Conservation (phyloP, 75 land plant species). For the Selaginella tamariscina region DNA sequence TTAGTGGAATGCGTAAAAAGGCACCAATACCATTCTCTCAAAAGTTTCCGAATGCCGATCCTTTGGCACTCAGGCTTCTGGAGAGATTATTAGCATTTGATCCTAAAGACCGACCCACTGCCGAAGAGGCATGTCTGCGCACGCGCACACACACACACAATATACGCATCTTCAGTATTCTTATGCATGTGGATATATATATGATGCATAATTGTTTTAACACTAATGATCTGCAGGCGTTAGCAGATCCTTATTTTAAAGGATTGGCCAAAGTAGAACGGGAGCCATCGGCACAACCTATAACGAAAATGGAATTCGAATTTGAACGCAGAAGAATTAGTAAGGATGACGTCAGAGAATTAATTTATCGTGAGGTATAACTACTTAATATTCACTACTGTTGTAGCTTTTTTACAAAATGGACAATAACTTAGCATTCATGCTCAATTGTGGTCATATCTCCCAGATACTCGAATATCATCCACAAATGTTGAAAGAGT, state of each 20-base stretch:
- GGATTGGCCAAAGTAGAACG: slow-evolving; percentile 83
- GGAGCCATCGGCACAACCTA: slow-evolving; percentile 24
- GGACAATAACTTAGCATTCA: no score
- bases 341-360: slow-evolving; percentile 14
- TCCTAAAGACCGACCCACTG: slow-evolving; percentile 44
- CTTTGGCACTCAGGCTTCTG: slow-evolving; percentile 41
- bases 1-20: slow-evolving; percentile 40
- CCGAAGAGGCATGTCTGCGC: slow-evolving; percentile 46
- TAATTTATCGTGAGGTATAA: slow-evolving; percentile 11
- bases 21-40: slow-evolving; percentile 34
- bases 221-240: slow-evolving; percentile 46
- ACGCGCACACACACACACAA: no score
- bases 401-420: no score
- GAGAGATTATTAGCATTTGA: slow-evolving; percentile 55
- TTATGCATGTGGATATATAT: neutral
- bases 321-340: slow-evolving; percentile 4
- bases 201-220: no score
- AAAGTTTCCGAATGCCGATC: slow-evolving; percentile 53
- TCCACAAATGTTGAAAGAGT: slow-evolving; percentile 12
- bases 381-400: neutral
- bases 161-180: neutral
- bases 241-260: slow-evolving; percentile 92
- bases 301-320: slow-evolving; percentile 10
- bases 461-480: slow-evolving; percentile 14
- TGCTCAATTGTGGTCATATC: neutral